phyloP scores from a whole-genome alignment of 768 basidiomycete species.

The Boletus vinaceobasis region DNA sequence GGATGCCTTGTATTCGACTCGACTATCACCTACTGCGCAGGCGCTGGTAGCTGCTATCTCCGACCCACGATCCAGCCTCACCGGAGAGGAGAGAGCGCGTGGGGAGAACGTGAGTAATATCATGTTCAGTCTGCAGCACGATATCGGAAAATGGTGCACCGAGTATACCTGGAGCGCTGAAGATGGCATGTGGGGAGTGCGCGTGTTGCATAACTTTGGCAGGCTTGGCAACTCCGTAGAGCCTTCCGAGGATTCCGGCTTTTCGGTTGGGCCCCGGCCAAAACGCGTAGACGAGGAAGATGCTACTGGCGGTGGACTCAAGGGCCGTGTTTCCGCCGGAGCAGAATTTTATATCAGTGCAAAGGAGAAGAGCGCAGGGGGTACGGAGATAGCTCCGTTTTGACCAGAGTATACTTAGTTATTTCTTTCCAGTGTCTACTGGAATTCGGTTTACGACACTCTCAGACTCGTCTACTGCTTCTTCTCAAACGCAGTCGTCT shows the following conservation, averaged over 20 bases:
- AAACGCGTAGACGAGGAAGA: slow-evolving; percentile 96
- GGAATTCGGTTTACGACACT: slow-evolving; percentile 93
- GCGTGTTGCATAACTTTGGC: slow-evolving; percentile 91
- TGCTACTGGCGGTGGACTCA: slow-evolving; percentile 84
- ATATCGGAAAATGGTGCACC: slow-evolving; percentile 87
- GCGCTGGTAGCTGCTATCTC: slow-evolving; percentile 84
- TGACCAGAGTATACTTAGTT: background rate
- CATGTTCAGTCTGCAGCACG: slow-evolving; percentile 88
- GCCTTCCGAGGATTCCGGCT: slow-evolving; percentile 33
- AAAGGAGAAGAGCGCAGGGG: slow-evolving; percentile 88
- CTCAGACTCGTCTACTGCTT: slow-evolving; percentile 71
- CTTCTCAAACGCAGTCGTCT: slow-evolving; percentile 50
- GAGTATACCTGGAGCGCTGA: slow-evolving; percentile 95
- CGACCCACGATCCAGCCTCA: slow-evolving; percentile 56
- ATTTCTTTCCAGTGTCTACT: slow-evolving; percentile 65
- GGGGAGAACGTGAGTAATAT: slow-evolving; percentile 59
- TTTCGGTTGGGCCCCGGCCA: slow-evolving; percentile 33
- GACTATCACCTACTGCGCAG: slow-evolving; percentile 76
- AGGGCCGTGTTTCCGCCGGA: slow-evolving; percentile 86
- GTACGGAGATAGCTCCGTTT: slow-evolving; percentile 36
- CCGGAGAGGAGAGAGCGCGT: slow-evolving; percentile 37
- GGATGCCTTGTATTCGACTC: slow-evolving; percentile 85
- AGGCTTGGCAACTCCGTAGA: slow-evolving; percentile 45
- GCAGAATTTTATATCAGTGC: slow-evolving; percentile 93
- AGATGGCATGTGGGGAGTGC: slow-evolving; percentile 89